Evolutionary conservation across 2,329 filamentous ascomycete species (phyloP).

Genomic region (Fusarium sp.): DNA sequence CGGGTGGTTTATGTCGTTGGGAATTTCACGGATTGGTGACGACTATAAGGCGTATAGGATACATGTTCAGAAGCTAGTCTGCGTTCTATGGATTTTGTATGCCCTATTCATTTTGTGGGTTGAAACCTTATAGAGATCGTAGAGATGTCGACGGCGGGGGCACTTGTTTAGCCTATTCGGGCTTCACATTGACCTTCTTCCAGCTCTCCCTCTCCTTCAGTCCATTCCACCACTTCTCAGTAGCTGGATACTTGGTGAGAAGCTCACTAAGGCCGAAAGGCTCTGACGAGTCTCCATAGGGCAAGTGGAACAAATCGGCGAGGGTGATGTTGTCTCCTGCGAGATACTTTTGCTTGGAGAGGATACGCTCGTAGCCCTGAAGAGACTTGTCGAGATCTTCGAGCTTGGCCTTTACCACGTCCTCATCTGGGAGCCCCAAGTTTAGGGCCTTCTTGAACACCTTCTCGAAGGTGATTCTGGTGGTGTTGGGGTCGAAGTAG

Average conservation of each 20-base stretch:
- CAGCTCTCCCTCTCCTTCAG: slow-evolving; percentile 9
- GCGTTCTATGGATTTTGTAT: neutral
- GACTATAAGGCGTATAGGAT: neutral
- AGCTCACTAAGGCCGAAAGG: neutral
- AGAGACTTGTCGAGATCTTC: neutral
- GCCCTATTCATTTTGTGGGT: neutral
- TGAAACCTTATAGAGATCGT: neutral
- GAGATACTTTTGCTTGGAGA: slow-evolving; percentile 9
- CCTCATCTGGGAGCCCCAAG: neutral
- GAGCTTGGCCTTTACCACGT: neutral
- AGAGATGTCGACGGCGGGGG: neutral
- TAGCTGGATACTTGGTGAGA: slow-evolving; percentile 1
- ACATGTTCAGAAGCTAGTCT: neutral
- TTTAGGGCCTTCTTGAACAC: neutral
- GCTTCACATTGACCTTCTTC: neutral
- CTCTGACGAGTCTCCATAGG: neutral
- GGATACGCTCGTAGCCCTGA: slow-evolving; percentile 3
- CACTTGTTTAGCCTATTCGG: neutral
- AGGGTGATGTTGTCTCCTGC: neutral
- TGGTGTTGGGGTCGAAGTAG: neutral
- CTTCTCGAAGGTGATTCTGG: neutral
- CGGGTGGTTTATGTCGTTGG: no score
- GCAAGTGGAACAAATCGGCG: slow-evolving; percentile 1
- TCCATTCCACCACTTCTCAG: neutral
- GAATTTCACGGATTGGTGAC: accelerated